Evolutionary conservation across 1,139 yeast genomes (phyloP).

Genomic region (Candida glucosophila): DNA sequence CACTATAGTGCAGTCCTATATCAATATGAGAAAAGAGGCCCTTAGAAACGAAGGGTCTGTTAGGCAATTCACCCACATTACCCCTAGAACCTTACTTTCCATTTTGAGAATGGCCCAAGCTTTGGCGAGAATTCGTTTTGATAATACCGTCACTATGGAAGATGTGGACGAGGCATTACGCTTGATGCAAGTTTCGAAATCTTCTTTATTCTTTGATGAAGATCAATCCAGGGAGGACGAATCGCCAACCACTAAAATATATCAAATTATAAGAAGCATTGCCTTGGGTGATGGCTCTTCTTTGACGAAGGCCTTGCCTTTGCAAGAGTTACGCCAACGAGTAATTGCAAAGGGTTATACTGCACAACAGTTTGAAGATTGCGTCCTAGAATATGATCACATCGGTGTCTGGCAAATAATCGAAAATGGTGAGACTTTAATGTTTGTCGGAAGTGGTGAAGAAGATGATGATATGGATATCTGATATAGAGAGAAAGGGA

Average conservation of each 20-base stretch:
- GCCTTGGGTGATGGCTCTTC: constrained; percentile 41
- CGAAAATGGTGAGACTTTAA: constrained; percentile 54
- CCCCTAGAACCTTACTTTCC: constrained; percentile 92
- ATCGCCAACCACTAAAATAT: constrained; percentile 49
- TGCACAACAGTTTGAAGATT: constrained; percentile 64
- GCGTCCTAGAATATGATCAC: constrained; percentile 65
- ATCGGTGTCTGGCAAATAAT: constrained; percentile 72
- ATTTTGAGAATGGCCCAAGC: constrained; percentile 93
- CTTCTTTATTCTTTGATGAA: constrained; percentile 58
- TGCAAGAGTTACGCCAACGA: constrained; percentile 56
- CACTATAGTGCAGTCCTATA: constrained; percentile 79
- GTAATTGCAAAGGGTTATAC: constrained; percentile 81
- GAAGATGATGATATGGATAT: constrained; percentile 17
- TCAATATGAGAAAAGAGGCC: constrained; percentile 87
- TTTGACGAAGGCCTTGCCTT: constrained; percentile 35
- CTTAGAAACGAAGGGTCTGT: constrained; percentile 70
- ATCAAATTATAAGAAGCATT: constrained; percentile 47
- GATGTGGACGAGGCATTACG: constrained; percentile 97
- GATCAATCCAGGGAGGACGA: constrained; percentile 43
- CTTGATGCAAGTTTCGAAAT: constrained; percentile 76
- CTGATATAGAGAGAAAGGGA: no score
- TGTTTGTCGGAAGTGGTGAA: constrained; percentile 25
- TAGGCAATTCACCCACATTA: constrained; percentile 76
- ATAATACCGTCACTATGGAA: constrained; percentile 55
- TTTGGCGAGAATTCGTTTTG: constrained; percentile 80